phyloP scores from a whole-genome alignment of 306 rosid genomes.

The Fragaria nilgerrensis region DNA sequence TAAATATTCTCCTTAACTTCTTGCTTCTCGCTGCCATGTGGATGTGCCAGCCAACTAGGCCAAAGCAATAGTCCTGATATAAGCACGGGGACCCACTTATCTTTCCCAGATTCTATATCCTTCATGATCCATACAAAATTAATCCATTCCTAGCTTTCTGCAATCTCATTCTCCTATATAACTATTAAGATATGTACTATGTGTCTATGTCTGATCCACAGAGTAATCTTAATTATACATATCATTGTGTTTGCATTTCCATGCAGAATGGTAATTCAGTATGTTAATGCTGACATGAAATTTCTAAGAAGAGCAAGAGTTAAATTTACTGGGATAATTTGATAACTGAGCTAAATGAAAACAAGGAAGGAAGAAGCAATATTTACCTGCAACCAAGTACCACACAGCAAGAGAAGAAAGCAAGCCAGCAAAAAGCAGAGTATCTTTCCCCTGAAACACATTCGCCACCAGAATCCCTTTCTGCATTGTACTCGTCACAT shows the following conservation, averaged over 20 bases:
- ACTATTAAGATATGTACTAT: not conserved
- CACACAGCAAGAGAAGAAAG: conserved; percentile 95
- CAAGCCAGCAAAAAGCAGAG: conserved; percentile 74
- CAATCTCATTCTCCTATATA: not conserved
- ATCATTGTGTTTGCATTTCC: not conserved
- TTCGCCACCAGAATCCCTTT: conserved; percentile 78
- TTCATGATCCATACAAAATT: not conserved
- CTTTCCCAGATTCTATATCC: not conserved
- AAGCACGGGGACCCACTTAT: not conserved
- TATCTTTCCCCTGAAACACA: conserved; percentile 76
- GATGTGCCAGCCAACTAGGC: conserved; percentile 1
- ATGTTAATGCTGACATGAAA: not conserved
- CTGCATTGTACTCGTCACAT: conserved; percentile 95
- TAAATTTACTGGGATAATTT: not conserved
- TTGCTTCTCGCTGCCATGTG: not conserved
- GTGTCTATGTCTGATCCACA: not conserved
- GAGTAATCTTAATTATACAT: not conserved
- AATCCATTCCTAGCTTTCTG: not conserved
- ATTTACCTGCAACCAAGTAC: conserved; percentile 94
- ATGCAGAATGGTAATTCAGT: not conserved
- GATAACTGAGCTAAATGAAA: not conserved
- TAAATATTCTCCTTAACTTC: not conserved
- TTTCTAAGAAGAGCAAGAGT: not conserved
- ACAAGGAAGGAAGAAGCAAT: not conserved
- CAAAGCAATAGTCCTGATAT: not conserved